A percentile compares a stretch with the other conserved stretches of the same genome.
phyloP scores from a whole-genome alignment of 371 early-diverging fungal genomes.

The Dinochytrium kinnereticum region DNA sequence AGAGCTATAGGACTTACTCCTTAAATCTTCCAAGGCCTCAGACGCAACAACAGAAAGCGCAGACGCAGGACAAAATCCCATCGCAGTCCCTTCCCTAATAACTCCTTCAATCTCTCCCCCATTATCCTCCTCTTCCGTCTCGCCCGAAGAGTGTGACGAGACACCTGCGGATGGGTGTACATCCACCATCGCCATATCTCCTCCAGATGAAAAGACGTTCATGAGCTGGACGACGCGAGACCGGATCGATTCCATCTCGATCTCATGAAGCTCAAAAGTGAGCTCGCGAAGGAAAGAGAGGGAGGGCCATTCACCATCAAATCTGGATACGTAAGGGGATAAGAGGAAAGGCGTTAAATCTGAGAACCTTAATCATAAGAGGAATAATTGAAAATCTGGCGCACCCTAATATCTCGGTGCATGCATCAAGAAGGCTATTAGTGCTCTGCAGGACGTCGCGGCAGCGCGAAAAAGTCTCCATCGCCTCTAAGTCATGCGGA shows the following conservation, averaged over 20 bases:
- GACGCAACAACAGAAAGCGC: not conserved
- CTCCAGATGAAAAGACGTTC: not conserved
- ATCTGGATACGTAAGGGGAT: not conserved
- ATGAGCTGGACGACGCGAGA: not conserved
- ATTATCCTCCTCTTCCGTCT: not conserved
- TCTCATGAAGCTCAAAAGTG: constrained; percentile 3
- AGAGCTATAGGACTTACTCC: not conserved
- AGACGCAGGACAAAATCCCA: not conserved
- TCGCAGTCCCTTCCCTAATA: not conserved
- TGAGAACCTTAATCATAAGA: not conserved
- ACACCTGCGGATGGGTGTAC: not conserved
- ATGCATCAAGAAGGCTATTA: not conserved
- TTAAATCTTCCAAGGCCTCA: not conserved
- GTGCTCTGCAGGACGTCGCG: not conserved
- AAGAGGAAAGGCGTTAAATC: not conserved
- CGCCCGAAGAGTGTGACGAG: not conserved
- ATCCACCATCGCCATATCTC: constrained; percentile 1
- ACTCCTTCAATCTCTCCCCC: not conserved
- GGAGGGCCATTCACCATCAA: constrained; percentile 12
- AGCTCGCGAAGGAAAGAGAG: constrained; percentile 1
- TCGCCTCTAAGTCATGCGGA: not conserved
- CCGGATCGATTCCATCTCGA: not conserved
- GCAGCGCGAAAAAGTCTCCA: not conserved
- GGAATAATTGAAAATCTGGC: too few relatives aligned
- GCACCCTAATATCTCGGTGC: not conserved